Evolutionary conservation across 306 rosid species (phyloP), one percentile per base, ranked within the genome.

Genomic region (Cucumis hystrix): DNA sequence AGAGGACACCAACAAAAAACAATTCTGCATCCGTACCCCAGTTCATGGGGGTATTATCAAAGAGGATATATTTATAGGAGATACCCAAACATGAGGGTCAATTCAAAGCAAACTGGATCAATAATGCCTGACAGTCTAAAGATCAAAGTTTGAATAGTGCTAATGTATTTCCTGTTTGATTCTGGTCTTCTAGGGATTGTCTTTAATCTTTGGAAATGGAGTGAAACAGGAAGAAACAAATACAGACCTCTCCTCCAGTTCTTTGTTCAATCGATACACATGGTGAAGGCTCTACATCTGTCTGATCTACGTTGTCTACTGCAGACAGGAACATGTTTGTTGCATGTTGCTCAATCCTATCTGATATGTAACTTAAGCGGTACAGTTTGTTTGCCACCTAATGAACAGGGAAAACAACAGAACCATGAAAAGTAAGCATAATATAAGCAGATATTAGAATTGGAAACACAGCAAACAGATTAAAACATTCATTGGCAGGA

Each of bases 311-410:
- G 60, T 86, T 82, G 71, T 88, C 86, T 78, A 89, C 91, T 30
- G 93, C 93, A 71, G 90, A 85, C 82, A 88, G 67, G 88, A 95
- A 90, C 97, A 84, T 89, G 60, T 87, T 73, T 79, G 88, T 91
- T 1, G 99, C 97, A 86, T 86, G 87, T 49, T 89, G 88, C 84
- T 90, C 97, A 75, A 95, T 89, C 72, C 79, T 88, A 72, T 88
- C 98, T 16, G 93, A 86, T 73, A 95, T 41, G 84, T 90, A 95
- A 77, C 83, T 88, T 72, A 95, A 90, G 87, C 85, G 97, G 86
- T 87, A 95, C 68, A 95, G 97, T 86, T 95, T 95, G 89, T 92
- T 92, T 74, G 97, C 95, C 86, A 95, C 99, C 99, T 95, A 82
- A 75, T 57, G 64, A 79, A 79, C 51, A 73, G 73, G 57, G 4